Evolutionary conservation across 2,329 filamentous ascomycete species (phyloP), one percentile per base, ranked within the genome.

Genomic region (Clarireedia paspali): DNA sequence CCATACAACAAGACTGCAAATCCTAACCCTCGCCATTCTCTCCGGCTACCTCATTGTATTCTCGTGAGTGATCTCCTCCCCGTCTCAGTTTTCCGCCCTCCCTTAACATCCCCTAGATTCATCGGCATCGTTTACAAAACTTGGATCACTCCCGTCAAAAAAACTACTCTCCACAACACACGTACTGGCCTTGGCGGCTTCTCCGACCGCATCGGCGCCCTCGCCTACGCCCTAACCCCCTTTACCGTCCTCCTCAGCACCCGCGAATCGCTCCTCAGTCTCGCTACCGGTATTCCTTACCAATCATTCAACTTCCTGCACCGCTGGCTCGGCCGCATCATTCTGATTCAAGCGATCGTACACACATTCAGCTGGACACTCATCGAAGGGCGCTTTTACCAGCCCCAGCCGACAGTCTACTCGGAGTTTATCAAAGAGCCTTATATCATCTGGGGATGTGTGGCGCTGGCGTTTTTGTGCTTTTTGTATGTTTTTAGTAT

Each of bases 261-360:
- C 56, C 78, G 87, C 42, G 87, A 91, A 67, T 87, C 83, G 0
- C 73, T 90, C 2, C 76, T 91, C 4, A 87, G 83, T 0, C 67
- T 87, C 14, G 69, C 89, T 49, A 91, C 87, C 0, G 87, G 88
- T 1, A 75, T 91, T 0, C 86, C 88, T 0, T 89, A 89, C 64
- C 87, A 90, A 62, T 82, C 80, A 64, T 89, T 91, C 76, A 85
- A 87, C 70, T 91, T 91, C 66, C 72, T 91, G 20, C 87, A 90
- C 68, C 83, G 86, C 34, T 91, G 87, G 87, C 73, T 85, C 0
- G 87, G 88, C 6, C 85, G 86, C 59, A 76, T 91, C 64, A 89
- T 91, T 60, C 80, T 88, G 53, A 67, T 81, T 0, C 87, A 91
- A 66, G 79, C 81, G 2, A 71, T 76, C 9, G 69, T 91, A 1